Evolutionary conservation across 345 rosid species (phyloP).

Genomic region (Arabidopsis thaliana): DNA sequence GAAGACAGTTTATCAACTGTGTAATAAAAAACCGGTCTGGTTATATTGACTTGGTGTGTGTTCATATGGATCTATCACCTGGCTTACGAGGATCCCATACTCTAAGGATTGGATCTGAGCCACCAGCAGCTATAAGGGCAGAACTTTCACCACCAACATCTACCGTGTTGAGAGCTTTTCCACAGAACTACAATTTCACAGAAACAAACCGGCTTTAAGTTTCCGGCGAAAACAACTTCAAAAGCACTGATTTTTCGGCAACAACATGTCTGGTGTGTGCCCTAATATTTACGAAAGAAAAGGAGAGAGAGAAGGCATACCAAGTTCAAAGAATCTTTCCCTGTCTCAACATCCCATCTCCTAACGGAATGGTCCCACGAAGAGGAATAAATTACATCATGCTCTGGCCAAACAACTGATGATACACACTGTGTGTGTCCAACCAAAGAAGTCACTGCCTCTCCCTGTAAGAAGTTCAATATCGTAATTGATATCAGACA

Average conservation of each 20-base stretch:
- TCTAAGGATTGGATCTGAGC: slow-evolving; percentile 89
- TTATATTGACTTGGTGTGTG: slow-evolving; percentile 4
- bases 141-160: slow-evolving; percentile 95
- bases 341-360: slow-evolving; percentile 86
- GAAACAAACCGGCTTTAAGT: not conserved
- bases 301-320: slow-evolving; percentile 53
- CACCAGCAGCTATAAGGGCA: slow-evolving; percentile 88
- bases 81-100: slow-evolving; percentile 99
- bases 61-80: slow-evolving; percentile 53
- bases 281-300: not conserved
- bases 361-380: slow-evolving; percentile 97
- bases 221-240: not conserved
- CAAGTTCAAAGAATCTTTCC: slow-evolving; percentile 71
- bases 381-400: slow-evolving; percentile 71
- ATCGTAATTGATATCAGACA: slow-evolving; percentile 5
- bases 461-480: slow-evolving; percentile 59
- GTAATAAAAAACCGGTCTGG: slow-evolving; percentile 7
- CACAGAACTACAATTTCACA: slow-evolving; percentile 63
- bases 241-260: not conserved
- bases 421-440: slow-evolving; percentile 94
- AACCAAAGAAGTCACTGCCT: slow-evolving; percentile 71
- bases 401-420: slow-evolving; percentile 85
- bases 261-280: not conserved
- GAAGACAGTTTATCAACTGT: not conserved
- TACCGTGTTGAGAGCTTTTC: slow-evolving; percentile 79